These are phyloP conservation scores for Lactarius pseudohatsudake DNA, from an alignment of 768 basidiomycete genomes.

Conservation along the genomic window DNA sequence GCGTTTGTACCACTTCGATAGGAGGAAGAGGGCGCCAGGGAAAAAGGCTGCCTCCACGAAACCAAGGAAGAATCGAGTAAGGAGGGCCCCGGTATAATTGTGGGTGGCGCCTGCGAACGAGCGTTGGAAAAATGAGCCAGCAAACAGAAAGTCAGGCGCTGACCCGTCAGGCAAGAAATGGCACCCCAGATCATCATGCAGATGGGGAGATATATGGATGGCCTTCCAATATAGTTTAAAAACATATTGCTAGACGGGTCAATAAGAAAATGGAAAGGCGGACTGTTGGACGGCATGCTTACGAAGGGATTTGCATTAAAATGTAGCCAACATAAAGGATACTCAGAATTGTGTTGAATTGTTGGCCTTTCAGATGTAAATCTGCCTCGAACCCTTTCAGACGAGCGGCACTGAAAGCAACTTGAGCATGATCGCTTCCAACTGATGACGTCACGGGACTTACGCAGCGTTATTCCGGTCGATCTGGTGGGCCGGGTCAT, in stretches of 20 bases:
- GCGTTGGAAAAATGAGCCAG: background rate
- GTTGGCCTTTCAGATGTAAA: constrained; percentile 55
- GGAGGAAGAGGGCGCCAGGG: constrained; percentile 62
- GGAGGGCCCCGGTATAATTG: constrained; percentile 58
- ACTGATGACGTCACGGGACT: constrained; percentile 25
- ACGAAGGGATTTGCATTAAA: constrained; percentile 79
- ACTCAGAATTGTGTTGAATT: constrained; percentile 68
- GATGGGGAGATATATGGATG: constrained; percentile 63
- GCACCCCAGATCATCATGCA: constrained; percentile 75
- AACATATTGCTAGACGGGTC: constrained; percentile 61
- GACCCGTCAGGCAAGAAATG: constrained; percentile 44
- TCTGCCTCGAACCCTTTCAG: constrained; percentile 71
- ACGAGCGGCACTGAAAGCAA: constrained; percentile 57
- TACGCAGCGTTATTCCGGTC: constrained; percentile 74
- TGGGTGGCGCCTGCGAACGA: constrained; percentile 23
- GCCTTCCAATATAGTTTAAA: constrained; percentile 62
- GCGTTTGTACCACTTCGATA: constrained; percentile 73
- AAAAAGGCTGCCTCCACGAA: constrained; percentile 60
- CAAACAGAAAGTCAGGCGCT: constrained; percentile 16
- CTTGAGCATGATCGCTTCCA: background rate
- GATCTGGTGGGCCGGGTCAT: constrained; percentile 41
- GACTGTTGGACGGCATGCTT: constrained; percentile 32
- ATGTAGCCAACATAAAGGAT: constrained; percentile 73
- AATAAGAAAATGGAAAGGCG: background rate
- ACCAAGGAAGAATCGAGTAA: constrained; percentile 75